Percentiles rank a stretch among this genome's conserved stretches.
phyloP scores from a whole-genome alignment of 2,329 filamentous ascomycete species.

The Aureobasidium sp. region DNA sequence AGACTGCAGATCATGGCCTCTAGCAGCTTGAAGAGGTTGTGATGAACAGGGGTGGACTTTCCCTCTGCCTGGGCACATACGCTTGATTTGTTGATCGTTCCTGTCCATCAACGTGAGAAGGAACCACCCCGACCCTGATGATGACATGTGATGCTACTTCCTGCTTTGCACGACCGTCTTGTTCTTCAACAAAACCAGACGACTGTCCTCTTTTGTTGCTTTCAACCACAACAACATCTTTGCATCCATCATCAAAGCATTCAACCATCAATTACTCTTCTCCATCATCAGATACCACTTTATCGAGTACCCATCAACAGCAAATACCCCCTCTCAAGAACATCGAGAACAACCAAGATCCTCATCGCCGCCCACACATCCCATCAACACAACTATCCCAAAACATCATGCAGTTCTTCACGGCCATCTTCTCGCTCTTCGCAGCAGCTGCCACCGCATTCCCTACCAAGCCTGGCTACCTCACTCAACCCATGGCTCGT shows the following conservation, averaged over 20 bases:
- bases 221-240: neutral
- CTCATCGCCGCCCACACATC: neutral
- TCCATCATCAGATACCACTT: neutral
- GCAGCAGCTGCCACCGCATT: constrained; percentile 4
- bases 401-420: constrained; percentile 11
- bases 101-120: neutral
- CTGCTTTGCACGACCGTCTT: constrained; percentile 2
- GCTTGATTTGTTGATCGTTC: neutral
- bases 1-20: neutral
- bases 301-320: neutral
- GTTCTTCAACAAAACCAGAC: neutral
- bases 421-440: constrained; percentile 8
- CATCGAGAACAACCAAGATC: neutral
- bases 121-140: neutral
- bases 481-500: neutral
- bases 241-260: neutral
- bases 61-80: neutral
- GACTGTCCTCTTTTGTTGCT: neutral
- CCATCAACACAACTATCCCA: neutral
- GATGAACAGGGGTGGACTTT: constrained; percentile 2
- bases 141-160: constrained; percentile 2
- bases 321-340: neutral
- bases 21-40: neutral
- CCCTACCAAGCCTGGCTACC: neutral
- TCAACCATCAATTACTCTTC: neutral